Conservation (phyloP, 768 basidiomycete genomes). For the Amanita phalloides region DNA sequence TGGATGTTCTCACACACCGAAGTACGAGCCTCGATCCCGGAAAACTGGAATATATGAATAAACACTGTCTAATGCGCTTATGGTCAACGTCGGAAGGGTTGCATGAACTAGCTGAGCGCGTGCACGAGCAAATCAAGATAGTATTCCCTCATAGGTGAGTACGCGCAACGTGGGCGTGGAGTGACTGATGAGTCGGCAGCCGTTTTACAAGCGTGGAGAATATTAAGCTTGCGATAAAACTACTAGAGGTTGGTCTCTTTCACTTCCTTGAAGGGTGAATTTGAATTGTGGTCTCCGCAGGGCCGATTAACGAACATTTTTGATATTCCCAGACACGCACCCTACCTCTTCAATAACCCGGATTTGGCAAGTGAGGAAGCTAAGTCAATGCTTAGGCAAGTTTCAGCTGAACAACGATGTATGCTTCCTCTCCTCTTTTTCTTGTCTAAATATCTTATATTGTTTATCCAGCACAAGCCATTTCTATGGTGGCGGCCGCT, state of each 20-base stretch:
- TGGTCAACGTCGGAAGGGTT: slow-evolving; percentile 42
- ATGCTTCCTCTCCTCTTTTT: slow-evolving; percentile 7
- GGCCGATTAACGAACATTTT: slow-evolving; percentile 59
- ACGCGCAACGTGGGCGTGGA: neutral
- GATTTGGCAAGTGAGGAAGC: slow-evolving; percentile 47
- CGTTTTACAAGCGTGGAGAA: slow-evolving; percentile 42
- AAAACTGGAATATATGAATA: slow-evolving; percentile 85
- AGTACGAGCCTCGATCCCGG: slow-evolving; percentile 69
- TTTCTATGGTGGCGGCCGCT: slow-evolving; percentile 21
- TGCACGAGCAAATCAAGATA: slow-evolving; percentile 40
- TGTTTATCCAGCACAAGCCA: slow-evolving; percentile 18
- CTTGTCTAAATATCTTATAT: slow-evolving; percentile 18
- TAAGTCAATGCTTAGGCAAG: slow-evolving; percentile 32
- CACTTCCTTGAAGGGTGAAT: neutral
- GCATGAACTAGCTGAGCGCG: slow-evolving; percentile 40
- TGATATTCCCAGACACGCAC: slow-evolving; percentile 58
- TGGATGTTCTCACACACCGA: slow-evolving; percentile 68
- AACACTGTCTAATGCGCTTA: slow-evolving; percentile 61
- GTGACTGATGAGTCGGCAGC: slow-evolving; percentile 15
- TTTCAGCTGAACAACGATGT: slow-evolving; percentile 37
- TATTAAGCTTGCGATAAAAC: slow-evolving; percentile 51
- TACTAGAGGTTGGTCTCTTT: slow-evolving; percentile 37
- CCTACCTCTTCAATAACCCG: slow-evolving; percentile 75
- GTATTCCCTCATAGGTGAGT: slow-evolving; percentile 23
- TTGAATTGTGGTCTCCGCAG: slow-evolving; percentile 20